These are phyloP conservation scores for Rutstroemia sp. DNA, from an alignment of 2,329 filamentous ascomycete species.

Conservation along the genomic window DNA sequence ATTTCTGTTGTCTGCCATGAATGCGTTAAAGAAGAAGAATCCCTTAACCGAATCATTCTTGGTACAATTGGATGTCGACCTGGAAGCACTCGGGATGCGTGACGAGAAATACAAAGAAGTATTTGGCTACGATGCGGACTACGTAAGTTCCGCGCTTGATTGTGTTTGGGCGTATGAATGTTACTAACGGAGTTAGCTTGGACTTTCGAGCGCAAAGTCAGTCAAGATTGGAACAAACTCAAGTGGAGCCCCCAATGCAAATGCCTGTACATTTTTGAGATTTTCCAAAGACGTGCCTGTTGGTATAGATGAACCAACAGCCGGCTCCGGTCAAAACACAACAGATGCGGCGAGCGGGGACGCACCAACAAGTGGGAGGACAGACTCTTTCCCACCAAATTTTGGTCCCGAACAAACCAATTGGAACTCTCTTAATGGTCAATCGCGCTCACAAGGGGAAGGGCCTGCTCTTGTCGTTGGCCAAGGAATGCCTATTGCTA, in stretches of 20 bases:
- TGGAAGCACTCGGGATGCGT: constrained; percentile 63
- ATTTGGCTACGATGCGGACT: constrained; percentile 35
- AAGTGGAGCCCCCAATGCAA: background rate
- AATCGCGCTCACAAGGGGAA: background rate
- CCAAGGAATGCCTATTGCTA: background rate
- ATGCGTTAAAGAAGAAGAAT: constrained; percentile 78
- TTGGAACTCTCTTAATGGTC: constrained; percentile 15
- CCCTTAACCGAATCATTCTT: constrained; percentile 92
- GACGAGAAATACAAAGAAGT: constrained; percentile 48
- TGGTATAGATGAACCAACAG: background rate
- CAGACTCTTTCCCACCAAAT: constrained; percentile 1
- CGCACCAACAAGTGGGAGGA: constrained; percentile 4
- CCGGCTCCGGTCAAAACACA: background rate
- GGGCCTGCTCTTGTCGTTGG: background rate
- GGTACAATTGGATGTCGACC: constrained; percentile 85
- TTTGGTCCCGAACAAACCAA: constrained; percentile 11
- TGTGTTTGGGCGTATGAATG: constrained; percentile 4
- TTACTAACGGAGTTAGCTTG: constrained; percentile 21
- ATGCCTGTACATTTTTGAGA: constrained; percentile 17
- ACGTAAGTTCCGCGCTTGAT: constrained; percentile 21
- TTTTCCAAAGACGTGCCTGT: constrained; percentile 1
- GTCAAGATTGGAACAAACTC: constrained; percentile 9
- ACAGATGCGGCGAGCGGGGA: background rate
- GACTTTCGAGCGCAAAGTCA: constrained; percentile 17
- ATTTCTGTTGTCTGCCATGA: constrained; percentile 86